Base-by-base conservation (phyloP, 2,329 filamentous ascomycete species). In the Ophiostoma ulmi region DNA sequence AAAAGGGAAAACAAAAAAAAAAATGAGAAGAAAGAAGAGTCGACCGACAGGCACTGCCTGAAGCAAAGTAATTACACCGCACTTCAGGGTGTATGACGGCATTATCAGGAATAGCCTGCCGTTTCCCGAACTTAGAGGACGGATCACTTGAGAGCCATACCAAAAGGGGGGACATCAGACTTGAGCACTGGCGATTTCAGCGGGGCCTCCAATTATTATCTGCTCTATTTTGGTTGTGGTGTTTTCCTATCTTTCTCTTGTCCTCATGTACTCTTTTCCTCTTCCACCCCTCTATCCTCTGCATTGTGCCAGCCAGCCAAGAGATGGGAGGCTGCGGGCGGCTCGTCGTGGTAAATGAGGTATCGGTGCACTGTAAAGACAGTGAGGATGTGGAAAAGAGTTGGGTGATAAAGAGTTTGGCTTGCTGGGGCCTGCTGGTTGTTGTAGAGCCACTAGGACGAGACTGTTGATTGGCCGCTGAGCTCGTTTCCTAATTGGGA, bases 401-500 rank as follows among this genome's bases (percentile, higher is more conserved):
- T 14, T 22, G 52, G 1, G 58, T 31, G 17, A 26, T 31, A 11
- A 38, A 22, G 61, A 64, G 14, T 13, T 64, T 38, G 31, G 69
- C 58, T n/a, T 61, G 52, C 26, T 22, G 55, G 26, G n/a, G 55
- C 55, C n/a, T 1, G 22, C 52, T n/a, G 44, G 44, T 26, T 58
- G 52, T 58, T 58, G 52, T 58, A 58, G 52, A 36, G 31, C 61
- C 31, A 39, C 31, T n/a, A 10, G 6, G 8, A 6, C 11, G 48
- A 22, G 38, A 38, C 1, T 11, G 14, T 13, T 72, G 72, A 73
- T 73, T 73, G 73, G 73, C 26, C 39, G 39, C 4, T 39, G 17
- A 67, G 68, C 63, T 69, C 17, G 2, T 70, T 71, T 73, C 73
- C 74, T 5, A 72, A 72, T 74, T 26, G 35, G 74, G 74, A 48